Evolutionary conservation across 257 asterid genomes (phyloP), one percentile per base, ranked within the genome.

Genomic region (Petunia axillaris): DNA sequence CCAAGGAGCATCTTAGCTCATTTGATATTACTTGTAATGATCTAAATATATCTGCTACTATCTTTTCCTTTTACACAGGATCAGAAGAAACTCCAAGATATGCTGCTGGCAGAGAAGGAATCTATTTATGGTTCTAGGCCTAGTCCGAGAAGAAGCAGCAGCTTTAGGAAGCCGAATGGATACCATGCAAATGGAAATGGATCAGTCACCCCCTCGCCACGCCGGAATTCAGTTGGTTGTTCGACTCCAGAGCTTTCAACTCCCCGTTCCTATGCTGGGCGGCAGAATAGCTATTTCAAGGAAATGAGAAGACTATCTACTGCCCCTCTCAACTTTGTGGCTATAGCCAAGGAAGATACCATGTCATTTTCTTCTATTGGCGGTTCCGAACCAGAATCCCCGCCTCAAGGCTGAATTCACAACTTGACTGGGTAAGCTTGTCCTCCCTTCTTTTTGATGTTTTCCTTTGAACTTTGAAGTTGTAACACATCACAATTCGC

Each of bases 331-430:
- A 95, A 95, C 90, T 95, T 87, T 82, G 98, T 90, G n/a, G 92
- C 96, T 0, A 85, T 93, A 65, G 87, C 93, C 35, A 95, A 95
- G 80, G 99, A 93, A 86, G 99, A 95, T 66, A 92, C 91, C 78
- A 88, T 95, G 84, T 95, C 99, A 8, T 93, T 95, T 86, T 95
- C 98, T 57, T 95, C 99, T 0, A 83, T 90, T 84, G 87, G 88
- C 53, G 97, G 97, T 77, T 95, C 99, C 41, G 98, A 92, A 88
- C 98, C 97, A 0, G 98, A 92, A 83, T 93, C 98, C 85, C 98
- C 97, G 40, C 93, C 96, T 82, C 95, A 84, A 78, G 63, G 65
- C 82, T 91, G 89, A 90, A 81, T 10, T 82, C 83, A 64, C 60
- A 83, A 75, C 79, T 71, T 77, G 68, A 63, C 64, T 52, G 16